Evolutionary conservation across 306 rosid genomes (phyloP).

Genomic region (Fragaria iinumae): DNA sequence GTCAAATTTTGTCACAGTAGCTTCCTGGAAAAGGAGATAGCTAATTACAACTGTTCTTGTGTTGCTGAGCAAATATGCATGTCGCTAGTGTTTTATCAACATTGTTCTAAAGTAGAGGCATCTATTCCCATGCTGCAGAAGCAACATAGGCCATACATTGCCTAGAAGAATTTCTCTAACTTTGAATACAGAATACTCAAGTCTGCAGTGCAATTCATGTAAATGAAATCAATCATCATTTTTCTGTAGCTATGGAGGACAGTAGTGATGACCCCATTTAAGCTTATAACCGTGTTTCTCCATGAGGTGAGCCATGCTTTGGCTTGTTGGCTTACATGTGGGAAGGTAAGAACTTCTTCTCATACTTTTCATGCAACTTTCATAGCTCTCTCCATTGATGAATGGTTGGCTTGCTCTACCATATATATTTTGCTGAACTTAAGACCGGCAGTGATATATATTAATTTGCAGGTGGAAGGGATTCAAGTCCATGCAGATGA

Average conservation of each 20-base stretch:
- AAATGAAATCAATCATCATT: conserved; percentile 6
- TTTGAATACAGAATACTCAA: background rate
- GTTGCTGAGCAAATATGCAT: background rate
- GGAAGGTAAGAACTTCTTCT: conserved; percentile 42
- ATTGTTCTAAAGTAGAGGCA: background rate
- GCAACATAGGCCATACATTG: background rate
- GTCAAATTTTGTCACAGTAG: background rate
- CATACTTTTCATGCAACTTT: background rate
- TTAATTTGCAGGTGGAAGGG: conserved; percentile 59
- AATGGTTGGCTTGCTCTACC: background rate
- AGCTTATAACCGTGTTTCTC: conserved; percentile 59
- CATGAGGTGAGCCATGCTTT: conserved; percentile 66
- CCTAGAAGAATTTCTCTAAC: background rate
- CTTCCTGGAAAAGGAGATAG: background rate
- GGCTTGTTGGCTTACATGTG: conserved; percentile 56
- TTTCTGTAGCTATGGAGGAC: conserved; percentile 60
- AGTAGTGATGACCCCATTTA: conserved; percentile 52
- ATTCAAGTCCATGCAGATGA: conserved; percentile 65
- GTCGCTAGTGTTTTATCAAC: background rate
- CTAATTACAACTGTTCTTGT: background rate
- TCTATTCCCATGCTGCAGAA: background rate
- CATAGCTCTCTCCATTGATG: background rate
- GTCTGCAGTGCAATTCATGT: background rate
- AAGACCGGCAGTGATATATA: background rate
- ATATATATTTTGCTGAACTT: background rate